A percentile compares a stretch with the other conserved stretches of the same genome.
These are phyloP conservation scores for Eleusine coracana DNA, from an alignment of 176 grass and related monocot species.

Conservation along the genomic window DNA sequence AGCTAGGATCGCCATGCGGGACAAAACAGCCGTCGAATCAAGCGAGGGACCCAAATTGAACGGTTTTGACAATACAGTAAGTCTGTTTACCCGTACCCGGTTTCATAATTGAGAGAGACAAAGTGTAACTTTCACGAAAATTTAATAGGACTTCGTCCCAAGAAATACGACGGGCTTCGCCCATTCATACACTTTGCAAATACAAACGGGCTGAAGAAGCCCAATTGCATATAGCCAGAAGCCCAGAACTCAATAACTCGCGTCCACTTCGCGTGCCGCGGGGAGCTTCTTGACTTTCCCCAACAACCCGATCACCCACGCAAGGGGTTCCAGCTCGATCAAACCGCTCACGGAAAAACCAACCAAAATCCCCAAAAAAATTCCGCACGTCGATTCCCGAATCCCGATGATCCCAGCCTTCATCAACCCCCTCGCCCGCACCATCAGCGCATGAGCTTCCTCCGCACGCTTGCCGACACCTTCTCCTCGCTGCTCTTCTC, in stretches of 20 bases:
- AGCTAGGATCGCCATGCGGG: too few species aligned
- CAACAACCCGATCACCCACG: conserved; percentile 33
- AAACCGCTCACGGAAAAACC: conserved; percentile 14
- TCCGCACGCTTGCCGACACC: conserved; percentile 55
- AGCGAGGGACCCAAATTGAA: too few species aligned
- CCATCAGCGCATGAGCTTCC: conserved; percentile 59
- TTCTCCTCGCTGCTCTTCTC: conserved; percentile 42
- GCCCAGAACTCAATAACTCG: background rate
- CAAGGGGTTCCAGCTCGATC: conserved; percentile 28
- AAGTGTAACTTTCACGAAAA: too few species aligned
- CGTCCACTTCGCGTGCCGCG: background rate
- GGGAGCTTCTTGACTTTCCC: conserved; percentile 15
- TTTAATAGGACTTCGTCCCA: too few species aligned
- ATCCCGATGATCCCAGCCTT: conserved; percentile 6
- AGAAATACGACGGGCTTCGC: too few species aligned
- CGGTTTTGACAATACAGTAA: too few species aligned
- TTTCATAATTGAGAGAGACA: too few species aligned
- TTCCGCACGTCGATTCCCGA: background rate
- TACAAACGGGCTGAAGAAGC: too few species aligned
- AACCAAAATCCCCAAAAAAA: conserved; percentile 7
- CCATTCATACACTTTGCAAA: too few species aligned
- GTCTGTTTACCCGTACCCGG: too few species aligned
- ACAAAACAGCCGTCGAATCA: too few species aligned
- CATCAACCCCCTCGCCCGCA: background rate
- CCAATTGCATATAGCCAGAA: too few species aligned